These are phyloP conservation scores for Didymella sp. DNA, from an alignment of 2,329 filamentous ascomycete species.

Conservation along the genomic window DNA sequence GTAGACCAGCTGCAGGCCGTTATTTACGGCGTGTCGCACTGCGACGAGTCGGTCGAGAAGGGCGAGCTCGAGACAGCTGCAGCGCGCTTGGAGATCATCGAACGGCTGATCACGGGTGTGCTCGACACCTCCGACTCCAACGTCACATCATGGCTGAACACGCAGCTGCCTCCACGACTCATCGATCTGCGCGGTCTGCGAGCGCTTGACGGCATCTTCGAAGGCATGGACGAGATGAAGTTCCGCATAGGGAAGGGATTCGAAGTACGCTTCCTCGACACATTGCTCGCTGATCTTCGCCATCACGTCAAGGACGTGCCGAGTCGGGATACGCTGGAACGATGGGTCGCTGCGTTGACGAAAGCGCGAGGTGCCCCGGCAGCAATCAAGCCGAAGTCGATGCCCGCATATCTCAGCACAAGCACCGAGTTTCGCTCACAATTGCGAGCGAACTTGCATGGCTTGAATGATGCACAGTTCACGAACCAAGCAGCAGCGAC, in stretches of 20 bases:
- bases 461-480: slow-evolving; percentile 81
- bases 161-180: slow-evolving; percentile 52
- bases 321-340: slow-evolving; percentile 74
- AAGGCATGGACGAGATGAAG: slow-evolving; percentile 77
- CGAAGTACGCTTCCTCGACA: slow-evolving; percentile 78
- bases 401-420: slow-evolving; percentile 80
- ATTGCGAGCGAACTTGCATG: slow-evolving; percentile 74
- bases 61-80: slow-evolving; percentile 85
- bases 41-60: slow-evolving; percentile 80
- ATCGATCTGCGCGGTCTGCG: slow-evolving; percentile 78
- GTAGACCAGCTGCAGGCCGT: slow-evolving; percentile 83
- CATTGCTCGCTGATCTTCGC: slow-evolving; percentile 79
- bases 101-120: slow-evolving; percentile 80
- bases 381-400: slow-evolving; percentile 67
- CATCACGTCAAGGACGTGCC: slow-evolving; percentile 80
- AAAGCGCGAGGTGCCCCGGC: slow-evolving; percentile 72
- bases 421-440: slow-evolving; percentile 73
- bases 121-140: slow-evolving; percentile 50
- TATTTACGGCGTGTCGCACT: slow-evolving; percentile 74
- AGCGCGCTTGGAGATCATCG: slow-evolving; percentile 76
- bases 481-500: slow-evolving; percentile 80
- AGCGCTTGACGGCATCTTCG: slow-evolving; percentile 79
- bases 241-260: slow-evolving; percentile 86
- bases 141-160: slow-evolving; percentile 43
- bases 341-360: slow-evolving; percentile 82